Evolutionary conservation across 75 land plant species (phyloP).

Genomic region (Larix kaempferi): DNA sequence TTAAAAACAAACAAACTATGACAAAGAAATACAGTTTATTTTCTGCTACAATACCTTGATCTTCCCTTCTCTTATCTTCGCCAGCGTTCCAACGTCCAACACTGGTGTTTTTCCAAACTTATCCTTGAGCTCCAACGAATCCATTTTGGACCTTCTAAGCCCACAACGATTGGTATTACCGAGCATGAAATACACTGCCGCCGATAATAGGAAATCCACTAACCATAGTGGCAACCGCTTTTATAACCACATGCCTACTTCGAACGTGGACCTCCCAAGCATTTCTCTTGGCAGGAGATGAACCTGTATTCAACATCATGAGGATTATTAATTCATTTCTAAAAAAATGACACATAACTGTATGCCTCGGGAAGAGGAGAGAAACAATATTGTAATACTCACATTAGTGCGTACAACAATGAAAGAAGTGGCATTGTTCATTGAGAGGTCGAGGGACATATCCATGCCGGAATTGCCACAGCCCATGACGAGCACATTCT

Average conservation of each 20-base stretch:
- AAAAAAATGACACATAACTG: too few species aligned
- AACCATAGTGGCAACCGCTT: conserved; percentile 64
- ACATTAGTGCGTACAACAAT: conserved; percentile 43
- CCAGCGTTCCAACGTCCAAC: conserved; percentile 71
- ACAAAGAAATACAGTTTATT: background rate
- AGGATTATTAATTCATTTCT: too few species aligned
- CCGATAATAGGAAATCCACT: conserved; percentile 52
- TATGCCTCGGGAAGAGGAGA: too few species aligned
- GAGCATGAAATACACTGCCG: conserved; percentile 41
- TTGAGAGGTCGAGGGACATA: conserved; percentile 44
- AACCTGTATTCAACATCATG: conserved; percentile 36
- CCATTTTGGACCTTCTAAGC: conserved; percentile 47
- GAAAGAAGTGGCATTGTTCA: conserved; percentile 30
- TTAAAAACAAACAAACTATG: background rate
- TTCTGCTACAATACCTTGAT: conserved; percentile 43
- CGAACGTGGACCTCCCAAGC: conserved; percentile 71
- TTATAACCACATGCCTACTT: conserved; percentile 61
- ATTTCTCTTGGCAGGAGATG: conserved; percentile 79
- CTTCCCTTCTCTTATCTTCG: conserved; percentile 50
- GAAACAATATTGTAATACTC: conserved; percentile 10
- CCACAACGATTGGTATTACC: conserved; percentile 57
- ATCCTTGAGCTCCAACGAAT: conserved; percentile 67
- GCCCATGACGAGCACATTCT: conserved; percentile 67
- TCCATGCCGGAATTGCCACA: conserved; percentile 85
- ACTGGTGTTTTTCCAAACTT: conserved; percentile 67